Percentiles rank a stretch among this genome's conserved stretches.
Conservation (phyloP, 2,329 filamentous ascomycete species). For the Botrytis squamosa region DNA sequence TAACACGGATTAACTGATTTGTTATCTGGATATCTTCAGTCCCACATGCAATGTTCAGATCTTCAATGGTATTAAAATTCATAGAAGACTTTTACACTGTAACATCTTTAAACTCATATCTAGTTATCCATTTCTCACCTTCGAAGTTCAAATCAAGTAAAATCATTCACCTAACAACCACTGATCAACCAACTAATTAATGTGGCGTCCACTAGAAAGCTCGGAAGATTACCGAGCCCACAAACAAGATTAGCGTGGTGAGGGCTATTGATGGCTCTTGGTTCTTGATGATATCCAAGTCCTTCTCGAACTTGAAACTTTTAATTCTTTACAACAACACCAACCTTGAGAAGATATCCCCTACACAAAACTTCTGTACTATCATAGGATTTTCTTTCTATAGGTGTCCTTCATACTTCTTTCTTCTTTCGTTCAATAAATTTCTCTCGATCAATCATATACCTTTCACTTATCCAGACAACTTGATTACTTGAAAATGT, state of each 20-base stretch:
- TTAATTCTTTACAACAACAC: background rate
- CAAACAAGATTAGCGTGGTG: no score
- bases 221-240: background rate
- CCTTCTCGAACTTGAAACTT: background rate
- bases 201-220: background rate
- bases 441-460: background rate
- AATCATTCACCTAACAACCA: background rate
- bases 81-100: no score
- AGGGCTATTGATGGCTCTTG: background rate
- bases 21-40: background rate
- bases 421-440: background rate
- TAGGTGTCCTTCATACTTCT: background rate
- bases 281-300: background rate
- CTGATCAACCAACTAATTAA: background rate
- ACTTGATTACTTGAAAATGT: background rate
- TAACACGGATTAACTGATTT: no score
- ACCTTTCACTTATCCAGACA: background rate
- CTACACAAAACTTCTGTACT: background rate
- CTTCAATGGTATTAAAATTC: no score
- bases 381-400: background rate
- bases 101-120: background rate
- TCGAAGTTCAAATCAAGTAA: background rate
- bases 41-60: rapidly evolving
- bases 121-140: background rate
- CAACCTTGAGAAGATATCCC: background rate